Evolutionary conservation across 495 filamentous ascomycete species (phyloP).

Genomic region (Hypoxylon fragiforme): DNA sequence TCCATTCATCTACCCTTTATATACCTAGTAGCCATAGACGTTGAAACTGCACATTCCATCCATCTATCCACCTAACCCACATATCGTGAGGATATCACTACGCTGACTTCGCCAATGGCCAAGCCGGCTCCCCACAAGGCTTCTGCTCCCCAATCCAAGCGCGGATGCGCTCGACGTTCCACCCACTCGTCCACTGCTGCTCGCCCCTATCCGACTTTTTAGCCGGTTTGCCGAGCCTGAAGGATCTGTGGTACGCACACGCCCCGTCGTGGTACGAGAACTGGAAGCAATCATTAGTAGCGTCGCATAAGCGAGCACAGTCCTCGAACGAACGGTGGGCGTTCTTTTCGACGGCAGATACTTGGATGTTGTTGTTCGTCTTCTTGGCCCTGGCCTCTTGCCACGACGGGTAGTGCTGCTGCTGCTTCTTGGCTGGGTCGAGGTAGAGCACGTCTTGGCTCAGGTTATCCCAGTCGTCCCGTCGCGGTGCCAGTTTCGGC

Average conservation of each 20-base stretch:
- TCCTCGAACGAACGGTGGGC: constrained; percentile 46
- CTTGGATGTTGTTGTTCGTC: constrained; percentile 13
- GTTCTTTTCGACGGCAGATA: constrained; percentile 41
- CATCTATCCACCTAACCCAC: not conserved
- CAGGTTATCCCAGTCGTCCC: constrained; percentile 55
- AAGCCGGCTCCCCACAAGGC: constrained; percentile 34
- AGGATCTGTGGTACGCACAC: constrained; percentile 36
- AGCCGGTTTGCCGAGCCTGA: constrained; percentile 41
- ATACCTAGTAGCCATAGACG: too few species aligned
- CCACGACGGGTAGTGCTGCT: constrained; percentile 30
- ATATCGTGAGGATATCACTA: constrained; percentile 14
- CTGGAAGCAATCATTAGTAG: constrained; percentile 44
- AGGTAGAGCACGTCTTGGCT: constrained; percentile 48
- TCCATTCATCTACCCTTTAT: too few species aligned
- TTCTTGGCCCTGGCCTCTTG: constrained; percentile 38
- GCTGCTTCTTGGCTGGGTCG: constrained; percentile 24
- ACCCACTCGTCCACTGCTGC: constrained; percentile 39
- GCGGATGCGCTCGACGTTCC: constrained; percentile 42
- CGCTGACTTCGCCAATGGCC: too few species aligned
- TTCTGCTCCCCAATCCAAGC: constrained; percentile 36
- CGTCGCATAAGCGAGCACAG: constrained; percentile 50
- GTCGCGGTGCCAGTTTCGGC: constrained; percentile 35
- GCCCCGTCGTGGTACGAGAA: constrained; percentile 39
- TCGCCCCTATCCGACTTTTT: constrained; percentile 17
- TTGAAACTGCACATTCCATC: too few species aligned